Base-by-base conservation (phyloP, 345 rosid genomes). In the Trapa bicornis region DNA sequence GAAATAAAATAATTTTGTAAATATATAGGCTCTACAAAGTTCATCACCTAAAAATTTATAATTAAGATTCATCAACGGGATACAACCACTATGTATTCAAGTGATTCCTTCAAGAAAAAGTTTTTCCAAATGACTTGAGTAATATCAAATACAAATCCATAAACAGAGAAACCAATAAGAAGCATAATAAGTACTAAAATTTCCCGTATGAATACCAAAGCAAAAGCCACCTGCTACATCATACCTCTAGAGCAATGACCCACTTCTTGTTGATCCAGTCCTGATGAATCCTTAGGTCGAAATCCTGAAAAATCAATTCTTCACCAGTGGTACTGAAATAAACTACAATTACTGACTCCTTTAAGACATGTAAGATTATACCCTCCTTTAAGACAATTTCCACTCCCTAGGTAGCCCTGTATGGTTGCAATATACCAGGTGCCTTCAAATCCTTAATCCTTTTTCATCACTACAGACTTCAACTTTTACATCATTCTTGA, bases 391-490 rank as follows among this genome's bases (percentile, higher is more conserved):
- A n/a, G n/a, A n/a, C n/a, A n/a, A 76, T 53, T 81, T 63, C 71
- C 75, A 36, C 64, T 61, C 15, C 81, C 84, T n/a, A 77, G 62
- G 39, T 57, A 70, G 71, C 76, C 78, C 4, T 81, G 38, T 50
- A 87, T 52, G 60, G 39, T 68, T 17, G 84, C 92, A 4, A 74
- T 61, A 72, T 70, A 87, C 96, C 92, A 84, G 45, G 92, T 77
- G 33, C 89, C 85, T 75, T 77, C 73, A 65, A 79, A 81, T 45
- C 29, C 29, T 22, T 22, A 22, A 22, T 22, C 92, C 91, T 52
- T 66, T 78, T 65, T 83, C 89, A 4, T 85, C 83, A 65, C 84
- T 78, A 13, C 78, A 75, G 42, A 86, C 86, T 76, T 88, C 91
- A 54, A 84, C 87, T 2, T 37, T 65, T 16, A 17, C 61, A 6